These are phyloP conservation scores for Pulveroboletus ravenelii DNA, from an alignment of 768 basidiomycete genomes.

Conservation along the genomic window DNA sequence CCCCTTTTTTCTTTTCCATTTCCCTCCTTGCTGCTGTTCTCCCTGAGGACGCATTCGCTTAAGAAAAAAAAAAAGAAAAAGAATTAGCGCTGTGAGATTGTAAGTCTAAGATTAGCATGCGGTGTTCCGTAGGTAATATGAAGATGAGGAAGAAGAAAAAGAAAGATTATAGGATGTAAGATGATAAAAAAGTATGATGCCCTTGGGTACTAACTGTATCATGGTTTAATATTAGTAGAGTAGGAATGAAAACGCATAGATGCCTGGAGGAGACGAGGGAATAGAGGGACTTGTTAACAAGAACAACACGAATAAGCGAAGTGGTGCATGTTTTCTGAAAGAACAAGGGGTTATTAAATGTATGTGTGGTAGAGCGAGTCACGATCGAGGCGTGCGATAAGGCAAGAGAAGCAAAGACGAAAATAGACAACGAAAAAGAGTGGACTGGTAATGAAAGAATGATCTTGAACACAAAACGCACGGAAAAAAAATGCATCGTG, in stretches of 20 bases:
- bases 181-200: neutral
- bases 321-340: neutral
- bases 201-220: neutral
- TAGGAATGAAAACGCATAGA: neutral
- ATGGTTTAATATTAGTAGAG: neutral
- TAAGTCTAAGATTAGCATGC: neutral
- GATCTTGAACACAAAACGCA: neutral
- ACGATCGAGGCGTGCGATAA: neutral
- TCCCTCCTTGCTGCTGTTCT: too few species aligned
- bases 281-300: neutral
- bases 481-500: constrained; percentile 15
- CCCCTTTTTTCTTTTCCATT: neutral
- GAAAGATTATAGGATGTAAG: neutral
- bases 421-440: constrained; percentile 1
- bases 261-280: neutral
- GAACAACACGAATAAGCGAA: constrained; percentile 24
- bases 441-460: neutral
- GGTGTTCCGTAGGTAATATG: neutral
- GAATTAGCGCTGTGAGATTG: neutral
- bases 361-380: constrained; percentile 15
- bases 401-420: neutral
- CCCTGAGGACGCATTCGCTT: too few species aligned
- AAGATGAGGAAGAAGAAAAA: too few species aligned
- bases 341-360: constrained; percentile 19
- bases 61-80: too few species aligned